Percentiles rank a stretch among this genome's conserved stretches.
Conservation (phyloP, 768 basidiomycete species). For the Leucosporidium scottii region DNA sequence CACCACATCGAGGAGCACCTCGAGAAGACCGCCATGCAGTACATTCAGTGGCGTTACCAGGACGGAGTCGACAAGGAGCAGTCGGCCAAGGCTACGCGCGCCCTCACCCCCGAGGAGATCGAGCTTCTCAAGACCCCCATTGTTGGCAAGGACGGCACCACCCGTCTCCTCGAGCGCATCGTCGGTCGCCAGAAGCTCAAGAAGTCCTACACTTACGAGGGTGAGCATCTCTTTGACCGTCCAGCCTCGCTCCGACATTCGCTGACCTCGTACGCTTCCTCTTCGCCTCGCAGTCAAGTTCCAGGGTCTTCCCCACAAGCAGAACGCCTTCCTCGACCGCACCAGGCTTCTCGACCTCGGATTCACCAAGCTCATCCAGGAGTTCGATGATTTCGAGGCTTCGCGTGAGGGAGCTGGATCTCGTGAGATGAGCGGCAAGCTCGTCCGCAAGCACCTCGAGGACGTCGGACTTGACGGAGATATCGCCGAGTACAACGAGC, state of each 20-base stretch:
- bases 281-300: slow-evolving; percentile 41
- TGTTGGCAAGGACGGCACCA: slow-evolving; percentile 81
- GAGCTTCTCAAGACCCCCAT: slow-evolving; percentile 71
- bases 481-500: slow-evolving; percentile 97
- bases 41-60: slow-evolving; percentile 99
- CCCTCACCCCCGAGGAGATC: slow-evolving; percentile 81
- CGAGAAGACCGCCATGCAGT: slow-evolving; percentile 91
- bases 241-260: too few species aligned
- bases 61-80: slow-evolving; percentile 96
- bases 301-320: slow-evolving; percentile 47
- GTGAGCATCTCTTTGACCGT: too few species aligned
- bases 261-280: neutral
- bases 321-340: slow-evolving; percentile 85
- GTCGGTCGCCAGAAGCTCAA: slow-evolving; percentile 97
- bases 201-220: slow-evolving; percentile 86
- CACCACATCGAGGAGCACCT: slow-evolving; percentile 89
- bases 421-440: slow-evolving; percentile 70
- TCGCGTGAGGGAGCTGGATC: slow-evolving; percentile 90
- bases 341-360: slow-evolving; percentile 79
- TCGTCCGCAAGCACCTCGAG: slow-evolving; percentile 85
- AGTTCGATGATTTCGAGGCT: slow-evolving; percentile 89
- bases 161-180: slow-evolving; percentile 76
- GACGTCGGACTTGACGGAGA: slow-evolving; percentile 95
- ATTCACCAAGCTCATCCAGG: slow-evolving; percentile 79
- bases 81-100: slow-evolving; percentile 81